Evolutionary conservation across 768 basidiomycete species (phyloP).

Genomic region (Sporobolomyces phaffii): DNA sequence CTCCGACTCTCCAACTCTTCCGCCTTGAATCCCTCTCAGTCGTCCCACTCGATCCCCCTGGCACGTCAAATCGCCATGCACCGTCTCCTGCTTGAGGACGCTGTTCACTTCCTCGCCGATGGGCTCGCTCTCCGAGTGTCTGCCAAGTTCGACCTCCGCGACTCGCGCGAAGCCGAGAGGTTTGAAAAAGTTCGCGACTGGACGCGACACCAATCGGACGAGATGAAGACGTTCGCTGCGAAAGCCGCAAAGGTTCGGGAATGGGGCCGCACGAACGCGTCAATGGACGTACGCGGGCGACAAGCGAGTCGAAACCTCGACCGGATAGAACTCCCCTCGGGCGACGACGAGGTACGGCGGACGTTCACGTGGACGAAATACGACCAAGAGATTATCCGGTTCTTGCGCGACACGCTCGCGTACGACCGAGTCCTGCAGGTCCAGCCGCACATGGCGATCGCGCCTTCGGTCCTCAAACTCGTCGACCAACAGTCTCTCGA

Average conservation of each 20-base stretch:
- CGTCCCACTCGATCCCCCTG: constrained; percentile 50
- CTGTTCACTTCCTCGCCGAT: constrained; percentile 56
- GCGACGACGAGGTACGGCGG: background rate
- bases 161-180: constrained; percentile 55
- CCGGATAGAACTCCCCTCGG: background rate
- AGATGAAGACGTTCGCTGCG: constrained; percentile 38
- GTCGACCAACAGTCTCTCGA: constrained; percentile 47
- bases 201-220: constrained; percentile 50
- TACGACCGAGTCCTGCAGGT: constrained; percentile 51
- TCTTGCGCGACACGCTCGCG: constrained; percentile 43
- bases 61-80: constrained; percentile 52
- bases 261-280: background rate
- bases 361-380: constrained; percentile 41
- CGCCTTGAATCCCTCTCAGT: background rate
- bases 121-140: constrained; percentile 51
- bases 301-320: background rate
- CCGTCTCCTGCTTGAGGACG: constrained; percentile 58
- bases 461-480: constrained; percentile 57
- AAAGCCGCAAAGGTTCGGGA: constrained; percentile 17
- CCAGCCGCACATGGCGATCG: constrained; percentile 58
- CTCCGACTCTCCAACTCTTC: background rate
- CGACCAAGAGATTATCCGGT: constrained; percentile 42
- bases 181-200: constrained; percentile 54
- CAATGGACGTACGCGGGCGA: background rate
- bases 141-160: constrained; percentile 61